Evolutionary conservation across 2,329 filamentous ascomycete genomes (phyloP).

Genomic region (Ophiocordyceps camponoti-saundersi): DNA sequence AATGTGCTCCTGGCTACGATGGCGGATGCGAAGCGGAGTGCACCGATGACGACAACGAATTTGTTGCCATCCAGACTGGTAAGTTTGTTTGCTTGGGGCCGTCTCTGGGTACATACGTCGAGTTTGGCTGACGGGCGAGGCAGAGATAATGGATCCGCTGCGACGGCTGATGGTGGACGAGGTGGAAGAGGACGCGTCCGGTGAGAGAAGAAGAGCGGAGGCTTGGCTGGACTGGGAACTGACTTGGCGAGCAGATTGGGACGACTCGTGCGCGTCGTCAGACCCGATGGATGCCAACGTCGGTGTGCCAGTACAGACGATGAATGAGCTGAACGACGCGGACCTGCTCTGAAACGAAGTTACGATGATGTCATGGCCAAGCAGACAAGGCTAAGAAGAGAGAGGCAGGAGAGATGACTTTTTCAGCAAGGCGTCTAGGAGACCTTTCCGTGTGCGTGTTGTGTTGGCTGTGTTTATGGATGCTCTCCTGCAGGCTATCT

Average conservation of each 20-base stretch:
- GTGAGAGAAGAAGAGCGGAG: conserved; percentile 20
- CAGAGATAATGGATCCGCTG: conserved; percentile 29
- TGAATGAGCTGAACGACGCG: conserved; percentile 21
- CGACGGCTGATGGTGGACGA: conserved; percentile 37
- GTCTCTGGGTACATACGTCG: background rate
- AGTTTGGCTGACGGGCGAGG: conserved; percentile 1
- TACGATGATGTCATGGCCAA: background rate
- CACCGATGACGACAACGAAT: conserved; percentile 14
- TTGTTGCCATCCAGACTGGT: conserved; percentile 11
- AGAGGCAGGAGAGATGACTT: background rate
- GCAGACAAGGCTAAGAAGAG: background rate
- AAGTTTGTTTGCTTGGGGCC: conserved; percentile 4
- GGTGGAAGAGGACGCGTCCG: conserved; percentile 40
- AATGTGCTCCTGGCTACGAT: conserved; percentile 24
- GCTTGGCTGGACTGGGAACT: background rate
- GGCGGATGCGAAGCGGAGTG: conserved; percentile 10
- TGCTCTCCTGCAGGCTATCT: background rate
- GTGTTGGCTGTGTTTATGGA: background rate
- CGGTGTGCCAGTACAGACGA: conserved; percentile 25
- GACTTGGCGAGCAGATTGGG: conserved; percentile 29
- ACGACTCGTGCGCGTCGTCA: conserved; percentile 35
- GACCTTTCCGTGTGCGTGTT: background rate
- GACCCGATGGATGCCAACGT: conserved; percentile 34
- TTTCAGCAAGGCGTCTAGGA: conserved; percentile 3
- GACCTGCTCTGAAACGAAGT: conserved; percentile 9